Evolutionary conservation across 257 asterid species (phyloP), one percentile per base, ranked within the genome.

Genomic region (Salvia miltiorrhiza): DNA sequence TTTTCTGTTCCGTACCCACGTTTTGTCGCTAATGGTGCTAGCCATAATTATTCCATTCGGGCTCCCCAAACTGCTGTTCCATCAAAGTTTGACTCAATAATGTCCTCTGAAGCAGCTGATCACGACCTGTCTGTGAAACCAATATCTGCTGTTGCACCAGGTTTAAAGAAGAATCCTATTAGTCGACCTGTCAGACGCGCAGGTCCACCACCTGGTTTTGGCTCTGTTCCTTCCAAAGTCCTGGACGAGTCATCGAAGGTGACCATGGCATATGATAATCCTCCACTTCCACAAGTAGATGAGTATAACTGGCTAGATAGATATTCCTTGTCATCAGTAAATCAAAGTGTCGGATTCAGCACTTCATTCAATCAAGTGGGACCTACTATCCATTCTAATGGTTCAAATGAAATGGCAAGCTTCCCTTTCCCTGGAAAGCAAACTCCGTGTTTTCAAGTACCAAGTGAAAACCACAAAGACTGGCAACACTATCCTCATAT

Each of bases 141-240:
- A 16, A 61, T 81, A 43, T 73, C 89, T 5, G 68, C 67, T 35
- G 23, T 82, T 61, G 79, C 89, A 44, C 75, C 83, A 10, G 84
- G 89, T 24, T 9, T 66, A 64, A 93, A 84, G 87, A 88, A 88
- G 78, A 93, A 73, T 73, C 96, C 95, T 19, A 87, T 93, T 23
- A 83, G 92, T 73, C 83, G 97, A 57, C 95, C 97, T 37, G 76
- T 81, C 40, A 81, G 98, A 77, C 95, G 81, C 52, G 33, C 70
- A 66, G 98, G 98, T 49, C 98, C 98, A 17, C 98, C 98, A 4
- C 97, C 98, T 78, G 98, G 97, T 48, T 93, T 93, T 79, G 88
- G 90, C 71, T 79, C 88, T 53, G 83, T 81, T 65, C 86, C 90
- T 74, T 50, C 88, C 41, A 90, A 84, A 87, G 82, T 61, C 21